Evolutionary conservation across 2,329 filamentous ascomycete genomes (phyloP).

Genomic region (Amesomyces nigricolor): DNA sequence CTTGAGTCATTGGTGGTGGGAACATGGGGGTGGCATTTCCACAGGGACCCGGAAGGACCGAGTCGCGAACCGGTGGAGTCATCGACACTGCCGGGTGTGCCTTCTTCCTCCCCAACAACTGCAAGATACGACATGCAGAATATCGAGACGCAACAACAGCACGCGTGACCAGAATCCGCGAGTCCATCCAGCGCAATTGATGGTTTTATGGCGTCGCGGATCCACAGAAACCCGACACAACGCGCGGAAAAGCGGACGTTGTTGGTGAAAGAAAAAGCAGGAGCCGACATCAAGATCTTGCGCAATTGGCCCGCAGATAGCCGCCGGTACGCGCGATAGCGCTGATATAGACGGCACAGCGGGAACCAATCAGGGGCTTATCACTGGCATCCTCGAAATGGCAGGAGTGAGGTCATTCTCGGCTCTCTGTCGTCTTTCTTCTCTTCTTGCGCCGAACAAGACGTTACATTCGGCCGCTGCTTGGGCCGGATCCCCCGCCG

Average conservation of each 20-base stretch:
- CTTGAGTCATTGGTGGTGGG: constrained; percentile 20
- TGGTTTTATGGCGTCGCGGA: constrained; percentile 11
- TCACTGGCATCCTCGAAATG: constrained; percentile 3
- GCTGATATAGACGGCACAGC: background rate
- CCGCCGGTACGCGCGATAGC: constrained; percentile 26
- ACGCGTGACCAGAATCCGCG: constrained; percentile 4
- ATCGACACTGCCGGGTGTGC: background rate
- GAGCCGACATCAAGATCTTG: constrained; percentile 15
- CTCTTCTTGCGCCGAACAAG: background rate
- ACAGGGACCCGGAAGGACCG: constrained; percentile 1
- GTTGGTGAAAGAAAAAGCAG: background rate
- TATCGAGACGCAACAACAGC: background rate
- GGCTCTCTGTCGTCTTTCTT: background rate
- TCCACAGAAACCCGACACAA: constrained; percentile 19
- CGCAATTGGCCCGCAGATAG: constrained; percentile 26
- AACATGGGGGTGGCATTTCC: background rate
- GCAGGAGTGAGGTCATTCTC: background rate
- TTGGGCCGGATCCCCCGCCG: background rate
- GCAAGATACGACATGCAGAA: background rate
- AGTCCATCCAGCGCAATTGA: constrained; percentile 9
- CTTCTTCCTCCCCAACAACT: constrained; percentile 1
- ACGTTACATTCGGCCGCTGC: constrained; percentile 3
- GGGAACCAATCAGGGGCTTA: constrained; percentile 15
- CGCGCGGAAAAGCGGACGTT: constrained; percentile 18
- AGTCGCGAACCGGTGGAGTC: constrained; percentile 14